phyloP scores from a whole-genome alignment of 2,329 filamentous ascomycete species.

The Geosmithia putterillii region DNA sequence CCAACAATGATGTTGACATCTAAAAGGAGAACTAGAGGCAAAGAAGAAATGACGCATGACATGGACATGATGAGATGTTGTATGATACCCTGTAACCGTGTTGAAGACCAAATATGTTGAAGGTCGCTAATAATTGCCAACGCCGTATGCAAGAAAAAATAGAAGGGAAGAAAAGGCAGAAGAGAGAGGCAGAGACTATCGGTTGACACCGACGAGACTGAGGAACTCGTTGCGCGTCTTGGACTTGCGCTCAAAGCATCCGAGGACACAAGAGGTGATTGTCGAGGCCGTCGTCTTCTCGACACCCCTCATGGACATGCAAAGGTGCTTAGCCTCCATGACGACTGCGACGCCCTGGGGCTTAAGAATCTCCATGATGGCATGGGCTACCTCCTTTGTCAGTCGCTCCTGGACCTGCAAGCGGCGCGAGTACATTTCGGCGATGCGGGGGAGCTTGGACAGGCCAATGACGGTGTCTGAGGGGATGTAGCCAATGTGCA shows the following conservation, averaged over 20 bases:
- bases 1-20: too few relatives aligned
- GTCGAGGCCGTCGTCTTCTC: conserved; percentile 80
- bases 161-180: neutral
- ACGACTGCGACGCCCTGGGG: conserved; percentile 94
- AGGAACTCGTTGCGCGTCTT: conserved; percentile 96
- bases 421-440: conserved; percentile 89
- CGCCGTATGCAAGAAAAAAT: neutral
- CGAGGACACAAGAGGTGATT: conserved; percentile 95
- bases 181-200: neutral
- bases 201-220: conserved; percentile 58
- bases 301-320: conserved; percentile 99
- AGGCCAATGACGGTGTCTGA: conserved; percentile 84
- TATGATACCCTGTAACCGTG: too few relatives aligned
- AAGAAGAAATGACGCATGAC: too few relatives aligned
- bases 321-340: conserved; percentile 92
- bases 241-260: conserved; percentile 81
- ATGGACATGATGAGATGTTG: too few relatives aligned
- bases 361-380: conserved; percentile 83
- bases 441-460: conserved; percentile 89
- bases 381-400: conserved; percentile 90
- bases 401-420: conserved; percentile 94
- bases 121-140: neutral
- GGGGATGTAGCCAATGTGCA: conserved; percentile 98
- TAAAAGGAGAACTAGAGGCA: too few relatives aligned
- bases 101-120: too few relatives aligned